These are phyloP conservation scores for Coniochaeta sp. DNA, from an alignment of 2,329 filamentous ascomycete genomes.

Conservation along the genomic window DNA sequence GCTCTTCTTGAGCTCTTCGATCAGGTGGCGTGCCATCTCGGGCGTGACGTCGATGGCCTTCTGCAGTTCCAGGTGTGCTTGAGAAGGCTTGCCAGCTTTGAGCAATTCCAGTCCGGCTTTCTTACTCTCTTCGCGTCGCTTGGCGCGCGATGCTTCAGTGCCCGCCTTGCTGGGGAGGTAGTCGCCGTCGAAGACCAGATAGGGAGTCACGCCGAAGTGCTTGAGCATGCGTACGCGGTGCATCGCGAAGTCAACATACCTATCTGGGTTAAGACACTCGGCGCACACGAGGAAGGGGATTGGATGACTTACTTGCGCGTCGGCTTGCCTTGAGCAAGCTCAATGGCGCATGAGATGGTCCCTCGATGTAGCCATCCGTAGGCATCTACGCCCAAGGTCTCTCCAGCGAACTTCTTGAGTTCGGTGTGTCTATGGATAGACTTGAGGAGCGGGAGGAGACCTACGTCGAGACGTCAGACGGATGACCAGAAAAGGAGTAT, in stretches of 20 bases:
- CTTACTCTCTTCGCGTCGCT: conserved; percentile 69
- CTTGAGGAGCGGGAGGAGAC: conserved; percentile 84
- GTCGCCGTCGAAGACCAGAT: conserved; percentile 93
- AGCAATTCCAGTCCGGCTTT: conserved; percentile 70
- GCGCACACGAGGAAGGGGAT: conserved; percentile 4
- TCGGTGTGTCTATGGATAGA: conserved; percentile 88
- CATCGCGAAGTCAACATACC: conserved; percentile 86
- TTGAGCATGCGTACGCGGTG: conserved; percentile 88
- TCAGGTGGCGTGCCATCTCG: conserved; percentile 86
- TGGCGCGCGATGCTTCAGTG: conserved; percentile 73
- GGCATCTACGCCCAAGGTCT: conserved; percentile 89
- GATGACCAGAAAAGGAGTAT: no score
- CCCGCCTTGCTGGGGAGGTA: conserved; percentile 86
- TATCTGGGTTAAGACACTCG: conserved; percentile 24
- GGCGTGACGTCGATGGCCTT: conserved; percentile 95
- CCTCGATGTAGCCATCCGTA: conserved; percentile 98
- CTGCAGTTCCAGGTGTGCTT: conserved; percentile 81
- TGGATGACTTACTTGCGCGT: conserved; percentile 66
- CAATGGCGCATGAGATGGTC: conserved; percentile 81
- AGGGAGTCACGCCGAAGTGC: conserved; percentile 90
- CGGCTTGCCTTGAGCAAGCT: conserved; percentile 80
- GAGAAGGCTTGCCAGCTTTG: conserved; percentile 69
- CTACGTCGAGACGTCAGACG: conserved; percentile 31
- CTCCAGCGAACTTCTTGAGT: conserved; percentile 77
- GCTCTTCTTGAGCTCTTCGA: conserved; percentile 80